Base-by-base conservation (phyloP, 2,329 filamentous ascomycete species). In the Dactylellina haptotyla region DNA sequence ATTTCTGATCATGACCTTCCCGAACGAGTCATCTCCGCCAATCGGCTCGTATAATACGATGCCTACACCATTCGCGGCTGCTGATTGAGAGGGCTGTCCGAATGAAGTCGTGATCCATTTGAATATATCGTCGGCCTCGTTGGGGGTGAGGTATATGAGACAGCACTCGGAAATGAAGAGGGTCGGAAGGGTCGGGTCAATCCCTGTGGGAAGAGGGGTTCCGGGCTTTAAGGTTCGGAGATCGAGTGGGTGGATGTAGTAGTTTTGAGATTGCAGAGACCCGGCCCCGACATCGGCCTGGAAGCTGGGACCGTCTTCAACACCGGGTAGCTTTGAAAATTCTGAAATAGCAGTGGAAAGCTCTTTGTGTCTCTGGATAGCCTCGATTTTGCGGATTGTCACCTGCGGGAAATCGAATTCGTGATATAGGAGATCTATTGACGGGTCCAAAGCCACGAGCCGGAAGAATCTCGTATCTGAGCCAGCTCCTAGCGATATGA, bases 161-260 rank as follows among this genome's bases (percentile, higher is more conserved):
- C 95, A 99, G 84, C 95, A 98, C 81, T 99, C 95, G 0, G 94
- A 98, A 4, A 99, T 85, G 23, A 99, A 82, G 6, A 99, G 82
- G 0, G 95, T 99, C 0, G 95, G 92, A 9, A 78, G 12, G 5
- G 30, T 46, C 4, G 71, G 59, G n/a, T 79, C 75, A 12, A 79
- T 75, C 9, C 75, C 70, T 20, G 41, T n/a, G 4, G 73, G 69
- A 6, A 75, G 43, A 20, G 46, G 26, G 9, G 74, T 62, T 3
- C 74, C 75, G 0, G 77, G 76, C 25, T 69, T 75, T 18, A 78
- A 39, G 5, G 70, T 70, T 1, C 77, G 76, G 12, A 79, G 74
- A 45, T 79, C 77, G 18, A 78, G 54, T 20, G 77, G 77, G 57
- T 79, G 77, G 26, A 79, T 76, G 28, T 75, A 73, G 56, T 78